phyloP scores from a whole-genome alignment of 179 eudicot genomes.

The Monotropa hypopitys region DNA sequence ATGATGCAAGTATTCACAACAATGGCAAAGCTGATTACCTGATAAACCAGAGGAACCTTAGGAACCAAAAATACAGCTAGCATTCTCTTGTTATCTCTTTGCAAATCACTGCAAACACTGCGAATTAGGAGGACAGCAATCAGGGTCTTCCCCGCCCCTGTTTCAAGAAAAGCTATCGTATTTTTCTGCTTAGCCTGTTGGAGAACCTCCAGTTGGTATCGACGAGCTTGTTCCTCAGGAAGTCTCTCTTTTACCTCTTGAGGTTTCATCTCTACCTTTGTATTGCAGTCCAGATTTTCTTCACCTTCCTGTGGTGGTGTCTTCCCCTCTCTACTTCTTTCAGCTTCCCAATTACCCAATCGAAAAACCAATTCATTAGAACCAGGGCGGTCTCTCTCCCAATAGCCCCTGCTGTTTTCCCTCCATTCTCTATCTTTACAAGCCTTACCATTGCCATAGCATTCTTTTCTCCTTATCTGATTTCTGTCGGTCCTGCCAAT shows the following conservation, averaged over 20 bases:
- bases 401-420: conserved; percentile 60
- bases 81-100: conserved; percentile 54
- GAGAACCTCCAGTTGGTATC: conserved; percentile 91
- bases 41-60: conserved; percentile 94
- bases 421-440: conserved; percentile 44
- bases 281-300: conserved; percentile 28
- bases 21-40: conserved; percentile 30
- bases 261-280: conserved; percentile 28
- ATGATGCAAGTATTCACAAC: neutral
- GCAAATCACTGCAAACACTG: conserved; percentile 50
- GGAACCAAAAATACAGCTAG: conserved; percentile 92
- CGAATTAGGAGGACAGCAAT: conserved; percentile 85
- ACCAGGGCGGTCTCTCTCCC: conserved; percentile 75
- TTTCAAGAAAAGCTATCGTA: conserved; percentile 94
- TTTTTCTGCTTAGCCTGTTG: conserved; percentile 87
- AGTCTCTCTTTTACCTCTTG: conserved; percentile 32
- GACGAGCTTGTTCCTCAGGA: conserved; percentile 71
- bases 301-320: conserved; percentile 13
- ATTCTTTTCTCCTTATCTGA: conserved; percentile 35
- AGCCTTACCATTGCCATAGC: conserved; percentile 26
- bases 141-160: conserved; percentile 95
- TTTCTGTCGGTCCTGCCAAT: conserved; percentile 23
- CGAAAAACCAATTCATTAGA: conserved; percentile 67
- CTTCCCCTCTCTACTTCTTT: conserved; percentile 32
- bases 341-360: conserved; percentile 56